Conservation (phyloP, 2,329 filamentous ascomycete genomes). For the Pestalotiopsis sp. region DNA sequence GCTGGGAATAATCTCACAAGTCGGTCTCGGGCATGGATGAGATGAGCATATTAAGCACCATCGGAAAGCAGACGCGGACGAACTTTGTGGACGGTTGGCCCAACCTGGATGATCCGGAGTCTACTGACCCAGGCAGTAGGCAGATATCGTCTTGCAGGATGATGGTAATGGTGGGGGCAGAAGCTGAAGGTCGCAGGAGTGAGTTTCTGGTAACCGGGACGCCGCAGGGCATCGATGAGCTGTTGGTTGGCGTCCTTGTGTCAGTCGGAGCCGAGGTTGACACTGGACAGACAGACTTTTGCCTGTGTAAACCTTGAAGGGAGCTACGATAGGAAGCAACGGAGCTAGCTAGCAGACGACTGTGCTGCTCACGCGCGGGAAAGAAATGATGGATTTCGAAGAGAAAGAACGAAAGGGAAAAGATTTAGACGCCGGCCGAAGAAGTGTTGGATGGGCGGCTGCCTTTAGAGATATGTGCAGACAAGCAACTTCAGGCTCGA, state of each 20-base stretch:
- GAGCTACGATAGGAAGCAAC: background rate
- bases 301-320: background rate
- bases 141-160: constrained; percentile 15
- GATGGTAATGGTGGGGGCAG: constrained; percentile 19
- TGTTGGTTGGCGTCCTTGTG: background rate
- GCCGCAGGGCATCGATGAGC: background rate
- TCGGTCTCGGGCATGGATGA: constrained; percentile 33
- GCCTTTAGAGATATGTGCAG: constrained; percentile 22
- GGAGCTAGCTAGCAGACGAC: constrained; percentile 17
- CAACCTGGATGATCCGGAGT: background rate
- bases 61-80: constrained; percentile 22
- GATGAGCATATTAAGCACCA: constrained; percentile 27
- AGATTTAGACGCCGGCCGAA: constrained; percentile 20
- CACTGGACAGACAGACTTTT: background rate
- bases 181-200: background rate
- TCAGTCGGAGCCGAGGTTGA: background rate
- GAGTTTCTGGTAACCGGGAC: background rate
- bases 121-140: background rate
- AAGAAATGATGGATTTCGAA: constrained; percentile 15
- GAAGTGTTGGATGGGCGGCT: constrained; percentile 23
- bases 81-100: background rate
- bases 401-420: constrained; percentile 15
- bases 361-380: constrained; percentile 13
- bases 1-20: constrained; percentile 21
- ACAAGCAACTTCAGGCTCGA: constrained; percentile 20